phyloP scores from a whole-genome alignment of 352 stramenopile genomes.

The Nothophytophthora sp. region DNA sequence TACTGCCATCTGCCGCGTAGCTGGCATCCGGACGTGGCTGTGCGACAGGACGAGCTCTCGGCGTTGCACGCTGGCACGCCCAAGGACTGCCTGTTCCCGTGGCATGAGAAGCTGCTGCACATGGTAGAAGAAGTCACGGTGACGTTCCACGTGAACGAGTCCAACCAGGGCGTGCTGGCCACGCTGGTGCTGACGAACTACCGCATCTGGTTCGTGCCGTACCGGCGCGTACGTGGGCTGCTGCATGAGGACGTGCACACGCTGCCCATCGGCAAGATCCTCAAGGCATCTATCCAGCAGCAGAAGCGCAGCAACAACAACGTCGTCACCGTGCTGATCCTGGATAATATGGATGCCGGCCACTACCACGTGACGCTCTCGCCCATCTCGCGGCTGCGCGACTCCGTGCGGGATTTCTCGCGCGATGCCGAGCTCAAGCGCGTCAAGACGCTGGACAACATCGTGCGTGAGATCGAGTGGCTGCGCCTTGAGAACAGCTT shows the following conservation, averaged over 20 bases:
- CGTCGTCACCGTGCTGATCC: slow-evolving; percentile 65
- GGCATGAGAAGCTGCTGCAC: slow-evolving; percentile 82
- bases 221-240: slow-evolving; percentile 68
- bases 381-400: slow-evolving; percentile 65
- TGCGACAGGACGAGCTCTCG: slow-evolving; percentile 65
- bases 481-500: slow-evolving; percentile 86
- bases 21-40: slow-evolving; percentile 74
- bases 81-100: slow-evolving; percentile 81
- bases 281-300: slow-evolving; percentile 76
- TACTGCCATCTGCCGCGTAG: slow-evolving; percentile 80
- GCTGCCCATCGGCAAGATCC: slow-evolving; percentile 74
- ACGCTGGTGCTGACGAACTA: slow-evolving; percentile 85
- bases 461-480: slow-evolving; percentile 84
- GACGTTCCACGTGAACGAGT: slow-evolving; percentile 89
- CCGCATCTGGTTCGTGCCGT: slow-evolving; percentile 85
- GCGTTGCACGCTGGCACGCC: slow-evolving; percentile 64
- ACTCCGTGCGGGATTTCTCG: slow-evolving; percentile 70
- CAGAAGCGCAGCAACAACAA: slow-evolving; percentile 85
- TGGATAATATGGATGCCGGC: slow-evolving; percentile 88
- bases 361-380: slow-evolving; percentile 87
- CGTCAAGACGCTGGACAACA: slow-evolving; percentile 79
- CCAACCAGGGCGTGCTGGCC: slow-evolving; percentile 80
- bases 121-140: slow-evolving; percentile 88
- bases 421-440: slow-evolving; percentile 77
- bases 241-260: slow-evolving; percentile 87